Evolutionary conservation across 2,329 filamentous ascomycete genomes (phyloP).

Genomic region (Penicillium janthinellum): DNA sequence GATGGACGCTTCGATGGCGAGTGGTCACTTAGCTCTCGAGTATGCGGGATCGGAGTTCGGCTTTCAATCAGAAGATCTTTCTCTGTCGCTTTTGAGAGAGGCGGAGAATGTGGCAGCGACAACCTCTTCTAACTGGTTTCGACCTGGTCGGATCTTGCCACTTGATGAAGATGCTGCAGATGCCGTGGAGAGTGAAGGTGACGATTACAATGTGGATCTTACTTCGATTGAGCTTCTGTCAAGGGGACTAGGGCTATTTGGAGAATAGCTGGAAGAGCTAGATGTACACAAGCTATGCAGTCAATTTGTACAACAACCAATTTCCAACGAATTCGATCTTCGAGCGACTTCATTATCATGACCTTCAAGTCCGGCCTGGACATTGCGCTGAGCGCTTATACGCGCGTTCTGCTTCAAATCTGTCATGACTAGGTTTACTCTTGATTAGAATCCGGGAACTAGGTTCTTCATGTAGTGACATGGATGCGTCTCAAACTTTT

Average conservation of each 20-base stretch:
- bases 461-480: too few species aligned
- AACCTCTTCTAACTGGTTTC: background rate
- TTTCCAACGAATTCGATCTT: background rate
- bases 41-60: background rate
- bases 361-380: too few species aligned
- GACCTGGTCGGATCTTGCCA: background rate
- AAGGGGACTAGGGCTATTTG: background rate
- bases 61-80: background rate
- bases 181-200: background rate
- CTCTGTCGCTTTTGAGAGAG: background rate
- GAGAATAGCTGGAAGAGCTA: background rate
- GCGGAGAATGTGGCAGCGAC: too few species aligned
- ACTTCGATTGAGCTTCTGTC: conserved; percentile 3
- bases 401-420: too few species aligned
- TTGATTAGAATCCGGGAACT: too few species aligned
- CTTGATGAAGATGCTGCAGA: background rate
- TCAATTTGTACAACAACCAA: background rate
- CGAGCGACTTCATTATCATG: background rate
- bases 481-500: too few species aligned
- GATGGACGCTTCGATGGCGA: conserved; percentile 4
- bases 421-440: too few species aligned
- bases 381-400: too few species aligned
- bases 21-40: background rate
- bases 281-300: background rate
- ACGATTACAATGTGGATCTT: background rate